Evolutionary conservation across 2,329 filamentous ascomycete species (phyloP).

Genomic region (Ampelomyces quisqualis): DNA sequence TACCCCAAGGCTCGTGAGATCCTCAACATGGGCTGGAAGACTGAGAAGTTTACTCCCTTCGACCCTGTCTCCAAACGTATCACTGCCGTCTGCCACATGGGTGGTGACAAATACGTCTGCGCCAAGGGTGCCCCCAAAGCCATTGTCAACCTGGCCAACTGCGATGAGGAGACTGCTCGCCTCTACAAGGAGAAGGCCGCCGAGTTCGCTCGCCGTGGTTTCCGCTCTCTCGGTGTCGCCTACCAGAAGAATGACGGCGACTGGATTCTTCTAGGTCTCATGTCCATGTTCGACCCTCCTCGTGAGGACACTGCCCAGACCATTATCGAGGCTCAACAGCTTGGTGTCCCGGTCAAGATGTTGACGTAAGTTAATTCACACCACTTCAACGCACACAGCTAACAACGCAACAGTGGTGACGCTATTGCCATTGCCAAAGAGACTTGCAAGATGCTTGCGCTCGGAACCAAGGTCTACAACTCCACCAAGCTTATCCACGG

Average conservation of each 20-base stretch:
- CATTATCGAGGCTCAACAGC: conserved; percentile 72
- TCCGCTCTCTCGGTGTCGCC: conserved; percentile 76
- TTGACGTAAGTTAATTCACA: conserved; percentile 53
- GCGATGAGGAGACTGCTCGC: conserved; percentile 63
- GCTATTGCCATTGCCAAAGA: conserved; percentile 78
- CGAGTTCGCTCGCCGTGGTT: conserved; percentile 76
- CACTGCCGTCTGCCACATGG: conserved; percentile 67
- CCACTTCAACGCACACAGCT: not conserved
- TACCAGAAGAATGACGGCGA: conserved; percentile 74
- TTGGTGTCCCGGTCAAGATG: conserved; percentile 79
- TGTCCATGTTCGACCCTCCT: conserved; percentile 79
- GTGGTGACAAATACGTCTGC: conserved; percentile 69
- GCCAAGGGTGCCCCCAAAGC: conserved; percentile 78
- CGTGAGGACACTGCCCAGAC: conserved; percentile 78
- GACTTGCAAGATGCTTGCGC: conserved; percentile 78
- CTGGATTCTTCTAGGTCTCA: conserved; percentile 73
- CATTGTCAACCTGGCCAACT: conserved; percentile 68
- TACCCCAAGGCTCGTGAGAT: conserved; percentile 78
- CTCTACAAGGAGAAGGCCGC: conserved; percentile 72
- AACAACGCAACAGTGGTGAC: conserved; percentile 55
- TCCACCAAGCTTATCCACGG: conserved; percentile 75
- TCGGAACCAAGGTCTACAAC: conserved; percentile 80
- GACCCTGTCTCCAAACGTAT: conserved; percentile 80
- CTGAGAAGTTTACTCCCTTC: conserved; percentile 75
- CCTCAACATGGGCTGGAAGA: conserved; percentile 71